Evolutionary conservation across 148 eudicot species (phyloP), one percentile per base, ranked within the genome.

Genomic region (Agrostemma githago): DNA sequence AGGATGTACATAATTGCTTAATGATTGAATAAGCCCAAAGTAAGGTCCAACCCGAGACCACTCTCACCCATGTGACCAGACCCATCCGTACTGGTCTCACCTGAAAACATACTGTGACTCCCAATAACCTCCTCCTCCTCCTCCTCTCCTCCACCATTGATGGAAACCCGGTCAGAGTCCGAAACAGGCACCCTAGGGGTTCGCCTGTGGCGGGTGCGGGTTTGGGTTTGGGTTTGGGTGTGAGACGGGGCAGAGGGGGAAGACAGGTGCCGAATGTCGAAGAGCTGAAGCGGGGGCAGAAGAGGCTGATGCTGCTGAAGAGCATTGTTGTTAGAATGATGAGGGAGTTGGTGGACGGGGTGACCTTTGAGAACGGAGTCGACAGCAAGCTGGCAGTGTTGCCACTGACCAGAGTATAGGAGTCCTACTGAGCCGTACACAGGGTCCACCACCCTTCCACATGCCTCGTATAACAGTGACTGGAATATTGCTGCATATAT

Each of bases 381-480:
- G 10, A 89, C 97, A 1, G 97, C 97, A 5, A 78, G 75, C 74
- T 89, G 88, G 74, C 93, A 87, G 41, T 73, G 83, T 63, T 71
- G 65, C 97, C 97, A 89, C 41, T 91, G 84, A 63, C 83, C 88
- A 3, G 93, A 82, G 70, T 75, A 81, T 17, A 86, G 19, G 63
- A 91, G 62, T 2, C 97, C 93, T n/a, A 86, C 86, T 5, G 97
- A 80, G 1, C 97, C 97, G 76, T 84, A 54, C 11, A 89, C 80
- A 14, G 93, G 97, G 75, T 91, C 86, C 34, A 89, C 84, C 65
- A 89, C 84, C 80, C 97, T 74, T 14, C 97, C 97, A 72, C 97
- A 91, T 62, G 97, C 92, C 72, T 91, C 97, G 77, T 82, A 89
- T 41, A 91, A 71, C 9, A 91, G 77, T 21, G 97, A 91, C 66